Conservation (phyloP, 371 early-diverging fungal species). For the Rhizopus sp. region DNA sequence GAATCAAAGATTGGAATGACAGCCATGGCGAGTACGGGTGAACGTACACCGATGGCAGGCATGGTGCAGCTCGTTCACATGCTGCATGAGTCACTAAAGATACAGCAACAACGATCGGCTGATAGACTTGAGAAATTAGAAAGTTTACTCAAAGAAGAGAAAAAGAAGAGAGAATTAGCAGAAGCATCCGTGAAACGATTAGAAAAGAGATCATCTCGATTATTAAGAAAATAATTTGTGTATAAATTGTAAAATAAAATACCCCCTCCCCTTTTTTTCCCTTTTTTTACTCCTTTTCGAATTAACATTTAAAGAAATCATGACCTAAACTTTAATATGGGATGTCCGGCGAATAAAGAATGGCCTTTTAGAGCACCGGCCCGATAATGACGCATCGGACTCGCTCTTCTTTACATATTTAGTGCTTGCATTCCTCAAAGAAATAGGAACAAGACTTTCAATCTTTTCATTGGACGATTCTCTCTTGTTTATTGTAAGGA, state of each 20-base stretch:
- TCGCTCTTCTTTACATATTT: too few species aligned
- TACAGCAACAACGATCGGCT: constrained; percentile 25
- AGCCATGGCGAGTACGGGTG: constrained; percentile 12
- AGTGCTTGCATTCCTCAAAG: too few species aligned
- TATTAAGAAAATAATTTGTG: background rate
- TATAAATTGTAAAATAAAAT: background rate
- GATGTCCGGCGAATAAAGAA: too few species aligned
- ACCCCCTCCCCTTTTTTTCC: background rate
- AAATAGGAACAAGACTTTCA: too few species aligned
- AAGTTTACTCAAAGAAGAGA: constrained; percentile 26
- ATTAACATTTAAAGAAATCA: too few species aligned
- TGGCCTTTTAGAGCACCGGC: too few species aligned
- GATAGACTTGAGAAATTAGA: constrained; percentile 32
- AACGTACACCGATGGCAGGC: constrained; percentile 28
- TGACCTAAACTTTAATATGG: too few species aligned
- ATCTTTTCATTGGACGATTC: too few species aligned
- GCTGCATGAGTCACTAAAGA: constrained; percentile 27
- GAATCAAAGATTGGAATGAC: constrained; percentile 16
- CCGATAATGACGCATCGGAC: too few species aligned
- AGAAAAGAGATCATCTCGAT: background rate
- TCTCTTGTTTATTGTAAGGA: too few species aligned
- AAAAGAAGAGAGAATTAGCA: constrained; percentile 17
- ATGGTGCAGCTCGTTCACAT: constrained; percentile 34
- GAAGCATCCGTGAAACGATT: constrained; percentile 17
- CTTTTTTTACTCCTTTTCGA: too few species aligned